Evolutionary conservation across 1,284 basidiomycete species (phyloP).

Genomic region (Rhodotorula sp.): DNA sequence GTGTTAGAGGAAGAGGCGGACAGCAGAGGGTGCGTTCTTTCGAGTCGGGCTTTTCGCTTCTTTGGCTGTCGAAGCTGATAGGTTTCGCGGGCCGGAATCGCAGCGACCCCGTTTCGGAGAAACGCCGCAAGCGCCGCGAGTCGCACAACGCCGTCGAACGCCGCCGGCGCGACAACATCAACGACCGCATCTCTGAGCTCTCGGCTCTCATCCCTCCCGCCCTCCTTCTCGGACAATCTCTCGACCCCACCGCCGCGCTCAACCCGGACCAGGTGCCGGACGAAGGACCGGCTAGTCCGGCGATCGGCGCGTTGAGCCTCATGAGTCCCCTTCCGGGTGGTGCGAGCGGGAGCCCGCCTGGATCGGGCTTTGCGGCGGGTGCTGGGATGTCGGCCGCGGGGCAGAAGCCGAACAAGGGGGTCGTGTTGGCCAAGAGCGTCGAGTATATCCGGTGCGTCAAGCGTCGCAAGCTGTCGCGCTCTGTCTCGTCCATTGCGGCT

Average conservation of each 20-base stretch:
- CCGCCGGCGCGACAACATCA: conserved; percentile 82
- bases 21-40: conserved; percentile 18
- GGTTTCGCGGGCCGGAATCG: background rate
- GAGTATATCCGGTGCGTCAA: conserved; percentile 71
- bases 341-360: background rate
- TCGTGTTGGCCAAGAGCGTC: conserved; percentile 81
- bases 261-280: conserved; percentile 59
- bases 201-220: conserved; percentile 78
- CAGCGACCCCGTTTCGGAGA: conserved; percentile 56
- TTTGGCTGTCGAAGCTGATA: background rate
- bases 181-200: conserved; percentile 86
- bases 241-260: conserved; percentile 84
- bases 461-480: background rate
- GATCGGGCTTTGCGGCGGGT: background rate
- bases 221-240: conserved; percentile 72
- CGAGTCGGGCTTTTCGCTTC: background rate
- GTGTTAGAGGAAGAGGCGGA: conserved; percentile 33
- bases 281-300: background rate
- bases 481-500: background rate
- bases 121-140: conserved; percentile 71
- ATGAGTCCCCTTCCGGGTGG: conserved; percentile 15
- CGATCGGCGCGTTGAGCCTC: conserved; percentile 25
- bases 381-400: conserved; percentile 14
- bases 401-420: conserved; percentile 83
- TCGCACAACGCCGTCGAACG: conserved; percentile 89